Base-by-base conservation (phyloP, 352 stramenopile genomes). In the Elongisporangium senticosum region DNA sequence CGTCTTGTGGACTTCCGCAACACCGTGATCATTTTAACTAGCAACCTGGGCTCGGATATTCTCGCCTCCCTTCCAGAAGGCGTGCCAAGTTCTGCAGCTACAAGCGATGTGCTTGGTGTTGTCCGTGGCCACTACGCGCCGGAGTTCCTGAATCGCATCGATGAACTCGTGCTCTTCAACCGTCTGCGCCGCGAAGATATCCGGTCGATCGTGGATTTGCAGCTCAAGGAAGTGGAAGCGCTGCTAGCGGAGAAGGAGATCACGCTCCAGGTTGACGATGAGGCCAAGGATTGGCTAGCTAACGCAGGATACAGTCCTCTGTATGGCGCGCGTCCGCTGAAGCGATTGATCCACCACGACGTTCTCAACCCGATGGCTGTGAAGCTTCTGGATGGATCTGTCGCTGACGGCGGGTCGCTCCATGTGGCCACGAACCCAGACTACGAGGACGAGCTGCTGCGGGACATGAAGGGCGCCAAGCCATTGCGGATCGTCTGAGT, bases 91-190 rank as follows among this genome's bases (percentile, higher is more conserved):
- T 64, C 68, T 1, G 56, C 69, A 7, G 84, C 95, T 3, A 89
- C 93, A 51, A 75, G 71, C 23, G 75, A 93, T 20, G 90, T 98
- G 11, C 87, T 98, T 64, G 78, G 81, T 39, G 84, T 96, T 47
- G 88, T 99, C 51, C 74, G 95, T 24, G 77, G 92, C 17, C 82
- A 98, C 60, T 99, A 99, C 77, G 79, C 92, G 0, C 97, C 97
- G 3, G 97, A 99, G 71, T 99, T 99, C 69, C 75, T 99, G 21
- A 99, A 99, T 71, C 91, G 97, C 56, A 95, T 99, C 58, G 96
- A 99, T 64, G 96, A 99, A 63, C 84, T 98, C 23, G 94, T 99
- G 24, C 89, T 99, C 39, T 99, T 99, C 69, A 98, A 98, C 66
- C 93, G 84, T 48, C 79, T 99, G 13, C 74, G 77, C 19, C 88